Conservation (phyloP, 164 flowering plant genomes). For the Brasenia schreberi region DNA sequence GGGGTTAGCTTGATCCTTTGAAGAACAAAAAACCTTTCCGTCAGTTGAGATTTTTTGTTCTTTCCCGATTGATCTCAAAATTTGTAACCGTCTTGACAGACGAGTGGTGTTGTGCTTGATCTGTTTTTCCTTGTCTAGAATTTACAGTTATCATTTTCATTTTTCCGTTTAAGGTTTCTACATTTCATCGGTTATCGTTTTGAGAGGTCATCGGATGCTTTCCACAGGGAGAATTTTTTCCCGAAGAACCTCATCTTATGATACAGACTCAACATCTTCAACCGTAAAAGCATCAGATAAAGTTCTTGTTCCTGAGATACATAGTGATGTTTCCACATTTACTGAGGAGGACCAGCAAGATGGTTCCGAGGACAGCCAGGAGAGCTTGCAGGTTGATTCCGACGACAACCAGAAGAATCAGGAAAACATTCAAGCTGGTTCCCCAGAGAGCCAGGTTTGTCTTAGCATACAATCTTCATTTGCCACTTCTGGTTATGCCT, state of each 20-base stretch:
- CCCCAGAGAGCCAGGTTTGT: not conserved
- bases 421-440: not conserved
- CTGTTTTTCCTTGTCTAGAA: no score
- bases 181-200: not conserved
- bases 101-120: no score
- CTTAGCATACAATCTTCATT: not conserved
- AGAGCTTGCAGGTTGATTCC: constrained; percentile 5
- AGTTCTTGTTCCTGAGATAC: constrained; percentile 62
- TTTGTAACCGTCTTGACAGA: not conserved
- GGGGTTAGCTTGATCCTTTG: no score
- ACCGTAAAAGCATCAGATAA: constrained; percentile 51
- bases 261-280: constrained; percentile 39
- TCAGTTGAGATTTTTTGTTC: not conserved
- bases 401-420: not conserved
- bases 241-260: constrained; percentile 31
- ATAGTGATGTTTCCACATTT: constrained; percentile 36
- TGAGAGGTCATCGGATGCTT: not conserved
- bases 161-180: not conserved
- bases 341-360: constrained; percentile 26
- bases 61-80: not conserved
- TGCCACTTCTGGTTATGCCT: not conserved
- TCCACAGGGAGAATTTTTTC: constrained; percentile 65
- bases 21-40: no score
- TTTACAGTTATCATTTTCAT: no score
- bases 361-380: constrained; percentile 26